phyloP scores from a whole-genome alignment of 768 basidiomycete species.

The Mycena chlorophos region DNA sequence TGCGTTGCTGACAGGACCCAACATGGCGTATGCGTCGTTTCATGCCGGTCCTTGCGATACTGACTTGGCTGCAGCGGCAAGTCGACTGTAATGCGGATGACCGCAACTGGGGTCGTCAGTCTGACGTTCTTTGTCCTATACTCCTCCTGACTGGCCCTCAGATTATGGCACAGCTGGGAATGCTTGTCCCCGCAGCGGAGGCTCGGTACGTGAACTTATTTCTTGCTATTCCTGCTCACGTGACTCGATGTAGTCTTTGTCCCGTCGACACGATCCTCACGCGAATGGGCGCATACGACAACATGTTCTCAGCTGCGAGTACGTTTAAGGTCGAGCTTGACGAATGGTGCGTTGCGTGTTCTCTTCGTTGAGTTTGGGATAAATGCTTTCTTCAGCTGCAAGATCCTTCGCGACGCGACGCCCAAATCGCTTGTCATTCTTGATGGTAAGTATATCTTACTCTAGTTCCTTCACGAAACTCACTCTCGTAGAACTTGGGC shows the following conservation, averaged over 20 bases:
- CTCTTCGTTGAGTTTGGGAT: not conserved
- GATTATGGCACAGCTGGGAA: constrained; percentile 95
- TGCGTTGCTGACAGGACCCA: constrained; percentile 87
- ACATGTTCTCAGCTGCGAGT: constrained; percentile 91
- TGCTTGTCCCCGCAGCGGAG: constrained; percentile 84
- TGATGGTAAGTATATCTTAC: constrained; percentile 63
- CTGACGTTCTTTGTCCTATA: not conserved
- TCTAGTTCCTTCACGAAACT: constrained; percentile 6
- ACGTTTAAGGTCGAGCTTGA: constrained; percentile 99
- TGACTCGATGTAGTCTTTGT: constrained; percentile 54
- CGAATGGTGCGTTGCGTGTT: constrained; percentile 66
- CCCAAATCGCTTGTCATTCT: constrained; percentile 92
- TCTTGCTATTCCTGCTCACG: constrained; percentile 3
- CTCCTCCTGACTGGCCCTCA: too few species aligned
- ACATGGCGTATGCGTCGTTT: constrained; percentile 72
- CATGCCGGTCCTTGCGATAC: constrained; percentile 7
- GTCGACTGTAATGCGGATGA: constrained; percentile 92
- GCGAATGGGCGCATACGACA: constrained; percentile 98
- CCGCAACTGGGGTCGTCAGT: constrained; percentile 84
- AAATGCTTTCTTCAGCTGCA: constrained; percentile 59
- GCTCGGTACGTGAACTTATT: constrained; percentile 55
- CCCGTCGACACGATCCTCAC: constrained; percentile 93
- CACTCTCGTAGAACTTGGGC: constrained; percentile 72
- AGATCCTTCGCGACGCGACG: constrained; percentile 91
- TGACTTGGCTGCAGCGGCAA: constrained; percentile 54